Evolutionary conservation across 768 basidiomycete species (phyloP), one percentile per base, ranked within the genome.

Genomic region (Rhodocollybia butyracea): DNA sequence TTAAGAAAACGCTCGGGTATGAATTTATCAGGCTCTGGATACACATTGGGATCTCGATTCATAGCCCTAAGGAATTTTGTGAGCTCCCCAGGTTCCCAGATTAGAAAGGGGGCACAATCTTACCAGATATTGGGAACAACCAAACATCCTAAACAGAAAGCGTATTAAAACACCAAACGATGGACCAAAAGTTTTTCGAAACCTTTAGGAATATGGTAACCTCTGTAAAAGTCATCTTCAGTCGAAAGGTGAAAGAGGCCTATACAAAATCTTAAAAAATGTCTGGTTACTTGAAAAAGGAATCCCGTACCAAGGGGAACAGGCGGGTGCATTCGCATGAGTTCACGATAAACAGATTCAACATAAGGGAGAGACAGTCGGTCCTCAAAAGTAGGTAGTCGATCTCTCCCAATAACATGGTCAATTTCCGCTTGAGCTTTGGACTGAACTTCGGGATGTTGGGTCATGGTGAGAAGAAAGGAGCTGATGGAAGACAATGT

Each of bases 181-280:
- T 40, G 15, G n/a, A 36, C 2, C 7, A 8, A 42, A 7, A 5
- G 24, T 68, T 55, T 6, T 26, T n/a, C 2, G 60, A 59, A 22
- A 45, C 68, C 69, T 45, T 65, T 64, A 0, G 67, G 66, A 21
- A 70, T 60, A 7, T 59, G n/a, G 38, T 47, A 59, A 1, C 59
- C 59, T 2, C 60, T 8, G 1, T 4, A 45, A 48, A 57, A 46
- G 21, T 64, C 56, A n/a, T 70, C 64, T 53, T 68, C 61, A 3
- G 45, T 54, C 1, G 60, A 53, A 3, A 57, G 42, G 6, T 70
- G 69, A 2, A 36, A 13, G 7, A 45, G 8, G 27, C 41, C 52
- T 54, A 8, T 13, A 17, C 8, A 24, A 13, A 19, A 3, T 29
- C 32, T 40, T 17, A 41, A 17, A 2, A 24, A 17, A 29, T 0